Base-by-base conservation (phyloP, 2,329 filamentous ascomycete species). In the Aureobasidium pullulans region DNA sequence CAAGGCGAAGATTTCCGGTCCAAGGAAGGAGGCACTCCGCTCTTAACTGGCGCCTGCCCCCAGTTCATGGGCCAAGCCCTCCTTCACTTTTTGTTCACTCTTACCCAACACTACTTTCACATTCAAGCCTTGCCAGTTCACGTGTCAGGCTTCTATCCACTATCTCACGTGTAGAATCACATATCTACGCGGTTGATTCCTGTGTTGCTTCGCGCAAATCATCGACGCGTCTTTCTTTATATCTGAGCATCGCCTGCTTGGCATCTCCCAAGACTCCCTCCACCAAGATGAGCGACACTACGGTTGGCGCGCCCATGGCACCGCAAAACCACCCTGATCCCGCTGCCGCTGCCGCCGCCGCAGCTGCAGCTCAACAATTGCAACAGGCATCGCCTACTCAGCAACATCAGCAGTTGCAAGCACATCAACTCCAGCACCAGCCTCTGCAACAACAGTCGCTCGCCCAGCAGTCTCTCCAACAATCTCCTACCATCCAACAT, bases 401-500 rank as follows among this genome's bases (percentile, higher is more conserved):
- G 39, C 47, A 52, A 39, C 57, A 59, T 19, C 57, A 59, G 40
- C 57, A 59, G 47, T 39, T 52, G 47, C 39, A 52, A 40, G 10
- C 29, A 8, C 28, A 40, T 16, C 56, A 42, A 16, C 57, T 37
- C 9, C 46, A 52, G 57, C 57, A 59, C 29, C 57, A 59, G 34
- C 48, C 44, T 34, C 29, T 44, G 16, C 56, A 59, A 13, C 56
- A 59, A 28, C 43, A 46, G 31, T 32, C 39, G 16, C 29, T 59
- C 23, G 37, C 47, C n/a, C 56, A 59, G 13, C 48, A 52, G 23
- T 43, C 57, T 3, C 31, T 50, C 4, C 57, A 59, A 7, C 57
- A 59, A 23, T 59, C 57, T n/a, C 57, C 57, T 10, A 52, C 47
- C 9, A 19, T 54, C 9, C 59, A 60, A 39, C 59, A 60, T 48